These are phyloP conservation scores for Tuber brumale DNA, from an alignment of 495 filamentous ascomycete species.

Conservation along the genomic window DNA sequence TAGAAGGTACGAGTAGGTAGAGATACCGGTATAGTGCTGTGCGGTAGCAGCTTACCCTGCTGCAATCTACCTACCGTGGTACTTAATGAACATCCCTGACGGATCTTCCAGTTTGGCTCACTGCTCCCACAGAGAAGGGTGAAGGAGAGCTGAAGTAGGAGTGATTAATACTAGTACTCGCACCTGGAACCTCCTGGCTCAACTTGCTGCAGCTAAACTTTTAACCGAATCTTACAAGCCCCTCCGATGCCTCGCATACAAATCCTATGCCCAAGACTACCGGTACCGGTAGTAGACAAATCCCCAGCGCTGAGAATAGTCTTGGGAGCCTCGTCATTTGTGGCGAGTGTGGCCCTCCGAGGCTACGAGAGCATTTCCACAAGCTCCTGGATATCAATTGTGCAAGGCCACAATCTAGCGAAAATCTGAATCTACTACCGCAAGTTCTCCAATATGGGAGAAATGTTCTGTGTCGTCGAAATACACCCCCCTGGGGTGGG, in stretches of 20 bases:
- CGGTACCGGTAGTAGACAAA: background rate
- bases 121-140: background rate
- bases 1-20: background rate
- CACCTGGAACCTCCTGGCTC: background rate
- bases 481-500: no score
- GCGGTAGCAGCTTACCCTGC: background rate
- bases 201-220: background rate
- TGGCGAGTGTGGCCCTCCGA: background rate
- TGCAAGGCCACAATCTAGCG: background rate
- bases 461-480: no score
- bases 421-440: background rate
- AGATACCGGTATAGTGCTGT: background rate
- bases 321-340: background rate
- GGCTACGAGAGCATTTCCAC: background rate
- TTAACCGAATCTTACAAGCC: background rate
- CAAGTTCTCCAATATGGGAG: no score
- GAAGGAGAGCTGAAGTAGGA: background rate
- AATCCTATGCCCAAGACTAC: background rate
- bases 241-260: background rate
- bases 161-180: background rate
- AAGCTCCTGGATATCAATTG: background rate
- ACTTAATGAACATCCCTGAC: background rate
- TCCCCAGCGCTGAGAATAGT: background rate
- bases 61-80: background rate
- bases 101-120: background rate